These are phyloP conservation scores for Coemansia sp. DNA, from an alignment of 192 early-diverging fungal genomes.

Conservation along the genomic window DNA sequence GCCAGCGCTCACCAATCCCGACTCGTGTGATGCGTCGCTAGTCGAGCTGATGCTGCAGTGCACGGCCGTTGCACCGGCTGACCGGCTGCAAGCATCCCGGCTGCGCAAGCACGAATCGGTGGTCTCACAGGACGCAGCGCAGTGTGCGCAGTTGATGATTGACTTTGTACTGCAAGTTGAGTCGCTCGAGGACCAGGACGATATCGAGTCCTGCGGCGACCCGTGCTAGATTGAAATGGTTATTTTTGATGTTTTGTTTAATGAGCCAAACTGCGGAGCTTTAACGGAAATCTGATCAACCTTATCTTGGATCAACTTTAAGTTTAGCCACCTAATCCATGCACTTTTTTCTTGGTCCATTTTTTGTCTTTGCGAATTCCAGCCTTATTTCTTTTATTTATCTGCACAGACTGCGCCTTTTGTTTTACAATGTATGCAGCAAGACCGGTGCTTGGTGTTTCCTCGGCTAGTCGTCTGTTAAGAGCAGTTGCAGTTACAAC, in stretches of 20 bases:
- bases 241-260: background rate
- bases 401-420: background rate
- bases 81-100: conserved; percentile 35
- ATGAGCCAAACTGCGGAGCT: too few species aligned
- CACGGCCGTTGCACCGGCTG: conserved; percentile 21
- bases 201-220: conserved; percentile 14
- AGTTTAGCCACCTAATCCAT: background rate
- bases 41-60: conserved; percentile 43
- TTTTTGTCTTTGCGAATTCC: background rate
- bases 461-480: background rate
- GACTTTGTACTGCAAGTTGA: conserved; percentile 52
- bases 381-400: background rate
- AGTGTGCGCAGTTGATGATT: conserved; percentile 46
- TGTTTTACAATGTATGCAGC: background rate
- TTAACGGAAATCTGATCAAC: background rate
- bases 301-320: background rate
- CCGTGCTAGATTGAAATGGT: background rate
- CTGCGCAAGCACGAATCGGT: conserved; percentile 53
- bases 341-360: background rate
- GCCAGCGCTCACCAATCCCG: conserved; percentile 25
- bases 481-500: background rate
- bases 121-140: conserved; percentile 21
- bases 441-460: background rate
- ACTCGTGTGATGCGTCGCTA: conserved; percentile 29
- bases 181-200: conserved; percentile 46